Conservation (phyloP, 2,329 filamentous ascomycete species). For the Bretziella fagacearum region DNA sequence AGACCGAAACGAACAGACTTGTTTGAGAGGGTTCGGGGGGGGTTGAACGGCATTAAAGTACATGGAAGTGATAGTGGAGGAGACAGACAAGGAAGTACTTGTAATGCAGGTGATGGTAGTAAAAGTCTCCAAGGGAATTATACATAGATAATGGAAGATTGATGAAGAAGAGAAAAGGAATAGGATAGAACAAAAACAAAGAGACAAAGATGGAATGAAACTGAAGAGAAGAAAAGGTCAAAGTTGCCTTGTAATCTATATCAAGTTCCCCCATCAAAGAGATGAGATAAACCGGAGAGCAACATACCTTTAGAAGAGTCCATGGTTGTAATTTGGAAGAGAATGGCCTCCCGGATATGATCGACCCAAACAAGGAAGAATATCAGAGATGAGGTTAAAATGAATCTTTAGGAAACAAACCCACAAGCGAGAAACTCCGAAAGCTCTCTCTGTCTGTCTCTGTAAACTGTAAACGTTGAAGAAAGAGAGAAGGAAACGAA, state of each 20-base stretch:
- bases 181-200: not conserved
- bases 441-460: too few relatives aligned
- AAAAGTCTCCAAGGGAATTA: not conserved
- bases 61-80: not conserved
- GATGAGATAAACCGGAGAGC: not conserved
- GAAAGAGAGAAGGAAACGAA: too few relatives aligned
- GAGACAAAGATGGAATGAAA: not conserved
- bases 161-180: not conserved
- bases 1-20: not conserved
- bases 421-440: too few relatives aligned
- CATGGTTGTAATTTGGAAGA: not conserved
- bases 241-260: not conserved
- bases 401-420: too few relatives aligned
- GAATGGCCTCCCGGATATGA: not conserved
- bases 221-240: not conserved
- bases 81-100: constrained; percentile 2
- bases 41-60: not conserved
- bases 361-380: not conserved
- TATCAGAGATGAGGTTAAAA: not conserved
- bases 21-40: not conserved
- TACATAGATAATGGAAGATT: not conserved
- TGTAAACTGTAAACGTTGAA: too few relatives aligned
- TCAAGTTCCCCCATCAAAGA: not conserved
- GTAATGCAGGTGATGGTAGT: not conserved
- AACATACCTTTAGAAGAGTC: not conserved